Conservation (phyloP, 2,329 filamentous ascomycete genomes). For the Geosmithia putterillii region DNA sequence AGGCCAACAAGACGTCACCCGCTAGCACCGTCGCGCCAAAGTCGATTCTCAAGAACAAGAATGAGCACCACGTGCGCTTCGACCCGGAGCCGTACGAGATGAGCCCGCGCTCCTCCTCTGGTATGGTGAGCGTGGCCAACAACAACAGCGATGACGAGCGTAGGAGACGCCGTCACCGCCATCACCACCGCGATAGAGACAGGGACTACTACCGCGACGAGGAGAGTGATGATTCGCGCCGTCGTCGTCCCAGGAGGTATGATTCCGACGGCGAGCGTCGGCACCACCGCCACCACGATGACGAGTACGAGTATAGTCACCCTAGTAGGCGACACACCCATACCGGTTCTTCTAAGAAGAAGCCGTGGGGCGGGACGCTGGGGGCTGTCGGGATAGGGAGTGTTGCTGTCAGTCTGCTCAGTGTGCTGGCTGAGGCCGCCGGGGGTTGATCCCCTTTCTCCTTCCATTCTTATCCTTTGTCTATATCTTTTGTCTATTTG, state of each 20-base stretch:
- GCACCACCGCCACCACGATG: conserved; percentile 28
- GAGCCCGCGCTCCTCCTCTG: conserved; percentile 6
- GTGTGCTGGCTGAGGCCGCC: conserved; percentile 46
- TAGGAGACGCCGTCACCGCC: conserved; percentile 12
- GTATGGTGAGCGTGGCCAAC: too few relatives aligned
- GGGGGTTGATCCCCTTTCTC: neutral
- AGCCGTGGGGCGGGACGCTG: conserved; percentile 39
- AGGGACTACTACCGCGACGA: neutral
- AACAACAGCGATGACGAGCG: conserved; percentile 9
- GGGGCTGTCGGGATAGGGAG: conserved; percentile 48
- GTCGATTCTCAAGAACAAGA: conserved; percentile 49
- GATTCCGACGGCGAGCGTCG: conserved; percentile 20
- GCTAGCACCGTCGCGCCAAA: conserved; percentile 31
- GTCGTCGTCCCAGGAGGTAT: neutral
- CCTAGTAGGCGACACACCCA: conserved; percentile 16
- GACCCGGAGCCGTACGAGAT: conserved; percentile 35
- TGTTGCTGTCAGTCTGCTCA: conserved; percentile 44
- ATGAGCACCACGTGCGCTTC: conserved; percentile 43
- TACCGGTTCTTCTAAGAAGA: conserved; percentile 20
- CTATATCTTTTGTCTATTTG: neutral
- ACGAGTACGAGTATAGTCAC: conserved; percentile 14
- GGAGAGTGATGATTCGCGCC: neutral
- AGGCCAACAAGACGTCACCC: conserved; percentile 18
- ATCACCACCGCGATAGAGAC: conserved; percentile 11
- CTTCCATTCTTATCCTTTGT: neutral